phyloP scores from a whole-genome alignment of 352 stramenopile species.

The Pythium oligandrum region DNA sequence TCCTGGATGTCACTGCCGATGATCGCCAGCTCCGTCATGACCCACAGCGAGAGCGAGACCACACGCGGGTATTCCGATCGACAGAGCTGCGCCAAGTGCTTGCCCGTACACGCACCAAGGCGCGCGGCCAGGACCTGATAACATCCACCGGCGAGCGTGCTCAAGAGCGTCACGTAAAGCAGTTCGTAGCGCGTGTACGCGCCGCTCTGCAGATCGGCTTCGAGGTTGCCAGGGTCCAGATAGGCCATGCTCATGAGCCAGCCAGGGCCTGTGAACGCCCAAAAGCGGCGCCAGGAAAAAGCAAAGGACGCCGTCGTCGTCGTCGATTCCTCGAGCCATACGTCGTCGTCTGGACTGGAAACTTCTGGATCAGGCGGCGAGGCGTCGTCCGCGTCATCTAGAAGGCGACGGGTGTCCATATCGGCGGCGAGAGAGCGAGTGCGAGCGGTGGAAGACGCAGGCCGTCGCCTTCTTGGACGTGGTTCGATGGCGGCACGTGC shows the following conservation, averaged over 20 bases:
- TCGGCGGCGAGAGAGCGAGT: background rate
- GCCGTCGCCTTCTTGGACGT: too few species aligned
- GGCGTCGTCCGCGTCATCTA: conserved; percentile 3
- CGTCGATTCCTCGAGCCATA: background rate
- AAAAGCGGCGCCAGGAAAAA: conserved; percentile 59
- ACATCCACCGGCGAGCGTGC: conserved; percentile 74
- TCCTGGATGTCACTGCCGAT: conserved; percentile 87
- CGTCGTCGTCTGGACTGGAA: too few species aligned
- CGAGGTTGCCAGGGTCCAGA: conserved; percentile 90
- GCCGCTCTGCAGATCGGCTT: conserved; percentile 89
- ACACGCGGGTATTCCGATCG: conserved; percentile 55
- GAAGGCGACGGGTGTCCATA: conserved; percentile 15
- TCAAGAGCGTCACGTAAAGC: conserved; percentile 86
- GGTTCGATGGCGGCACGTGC: too few species aligned
- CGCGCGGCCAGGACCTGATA: conserved; percentile 86
- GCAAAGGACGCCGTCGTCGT: background rate
- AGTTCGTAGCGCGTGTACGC: conserved; percentile 78
- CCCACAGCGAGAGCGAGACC: conserved; percentile 59
- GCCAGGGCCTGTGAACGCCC: conserved; percentile 44
- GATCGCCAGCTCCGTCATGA: conserved; percentile 87
- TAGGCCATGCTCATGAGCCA: conserved; percentile 87
- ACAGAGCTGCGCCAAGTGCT: conserved; percentile 75
- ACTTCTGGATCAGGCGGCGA: too few species aligned
- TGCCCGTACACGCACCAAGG: conserved; percentile 81
- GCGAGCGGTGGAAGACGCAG: too few species aligned